Evolutionary conservation across 2,329 filamentous ascomycete genomes (phyloP).

Genomic region (Penicillium sp.): DNA sequence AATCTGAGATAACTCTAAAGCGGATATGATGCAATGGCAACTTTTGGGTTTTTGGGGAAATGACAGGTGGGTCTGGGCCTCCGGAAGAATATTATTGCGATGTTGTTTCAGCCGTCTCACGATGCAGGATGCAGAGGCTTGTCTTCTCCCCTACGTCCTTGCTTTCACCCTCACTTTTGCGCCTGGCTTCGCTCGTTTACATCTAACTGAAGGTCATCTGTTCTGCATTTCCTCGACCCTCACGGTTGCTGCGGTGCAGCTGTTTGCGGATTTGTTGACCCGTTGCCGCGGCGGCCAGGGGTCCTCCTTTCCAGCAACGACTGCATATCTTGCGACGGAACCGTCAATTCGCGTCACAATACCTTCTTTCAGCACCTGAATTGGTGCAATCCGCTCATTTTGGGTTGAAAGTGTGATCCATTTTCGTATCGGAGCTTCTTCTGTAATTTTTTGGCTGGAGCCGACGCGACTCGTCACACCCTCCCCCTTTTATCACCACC

Average conservation of each 20-base stretch:
- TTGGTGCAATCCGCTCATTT: conserved; percentile 11
- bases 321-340: conserved; percentile 16
- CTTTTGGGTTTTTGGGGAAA: not conserved
- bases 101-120: conserved; percentile 18
- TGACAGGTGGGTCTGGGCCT: not conserved
- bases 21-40: conserved; percentile 1
- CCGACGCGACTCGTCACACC: conserved; percentile 15
- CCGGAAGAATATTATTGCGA: conserved; percentile 1
- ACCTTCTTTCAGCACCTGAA: conserved; percentile 7
- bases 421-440: not conserved
- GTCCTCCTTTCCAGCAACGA: conserved; percentile 8
- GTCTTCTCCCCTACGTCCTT: conserved; percentile 9
- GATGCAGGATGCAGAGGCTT: conserved; percentile 15
- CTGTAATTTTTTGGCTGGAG: not conserved
- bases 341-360: conserved; percentile 13
- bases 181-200: conserved; percentile 19
- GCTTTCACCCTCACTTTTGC: conserved; percentile 15
- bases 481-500: conserved; percentile 24
- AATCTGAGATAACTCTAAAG: not conserved
- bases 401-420: not conserved
- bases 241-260: conserved; percentile 16
- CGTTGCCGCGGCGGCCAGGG: conserved; percentile 6
- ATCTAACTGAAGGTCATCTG: conserved; percentile 8
- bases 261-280: conserved; percentile 2
- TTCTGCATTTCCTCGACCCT: conserved; percentile 7